These are phyloP conservation scores for Aspergillus nidulans DNA, from an alignment of 495 filamentous ascomycete species.

Conservation along the genomic window DNA sequence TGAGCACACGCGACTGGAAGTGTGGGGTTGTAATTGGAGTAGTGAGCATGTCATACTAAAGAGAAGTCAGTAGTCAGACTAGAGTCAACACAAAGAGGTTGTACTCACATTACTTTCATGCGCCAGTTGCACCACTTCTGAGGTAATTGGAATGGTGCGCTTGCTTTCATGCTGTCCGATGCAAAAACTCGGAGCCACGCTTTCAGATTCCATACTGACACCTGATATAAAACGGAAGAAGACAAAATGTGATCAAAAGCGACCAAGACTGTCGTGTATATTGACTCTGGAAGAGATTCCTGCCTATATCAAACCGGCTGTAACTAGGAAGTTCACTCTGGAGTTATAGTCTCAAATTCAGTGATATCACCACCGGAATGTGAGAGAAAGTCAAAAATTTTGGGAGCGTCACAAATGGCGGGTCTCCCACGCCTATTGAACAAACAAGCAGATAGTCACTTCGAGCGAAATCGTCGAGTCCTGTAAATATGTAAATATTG, in stretches of 20 bases:
- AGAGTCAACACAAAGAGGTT: not conserved
- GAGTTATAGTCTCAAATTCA: not conserved
- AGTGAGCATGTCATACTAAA: slow-evolving; percentile 89
- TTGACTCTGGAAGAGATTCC: not conserved
- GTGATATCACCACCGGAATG: not conserved
- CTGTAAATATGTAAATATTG: not conserved
- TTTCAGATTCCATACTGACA: slow-evolving; percentile 46
- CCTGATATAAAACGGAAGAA: not conserved
- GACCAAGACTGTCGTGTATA: not conserved
- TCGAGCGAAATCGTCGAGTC: not conserved
- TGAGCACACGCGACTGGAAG: slow-evolving; percentile 73
- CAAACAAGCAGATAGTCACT: not conserved
- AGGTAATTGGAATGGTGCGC: slow-evolving; percentile 55
- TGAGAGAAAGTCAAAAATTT: not conserved
- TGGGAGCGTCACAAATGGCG: not conserved
- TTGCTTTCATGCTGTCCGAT: slow-evolving; percentile 80
- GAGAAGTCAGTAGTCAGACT: slow-evolving; percentile 9
- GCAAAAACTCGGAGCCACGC: slow-evolving; percentile 62
- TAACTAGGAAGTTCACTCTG: not conserved
- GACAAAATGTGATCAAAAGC: not conserved
- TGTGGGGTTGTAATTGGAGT: slow-evolving; percentile 78
- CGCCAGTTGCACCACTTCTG: slow-evolving; percentile 60
- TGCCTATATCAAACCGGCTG: too few relatives aligned
- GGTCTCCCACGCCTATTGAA: not conserved
- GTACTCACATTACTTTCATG: slow-evolving; percentile 52